Evolutionary conservation across 768 basidiomycete species (phyloP).

Genomic region (Austroboletus festivus): DNA sequence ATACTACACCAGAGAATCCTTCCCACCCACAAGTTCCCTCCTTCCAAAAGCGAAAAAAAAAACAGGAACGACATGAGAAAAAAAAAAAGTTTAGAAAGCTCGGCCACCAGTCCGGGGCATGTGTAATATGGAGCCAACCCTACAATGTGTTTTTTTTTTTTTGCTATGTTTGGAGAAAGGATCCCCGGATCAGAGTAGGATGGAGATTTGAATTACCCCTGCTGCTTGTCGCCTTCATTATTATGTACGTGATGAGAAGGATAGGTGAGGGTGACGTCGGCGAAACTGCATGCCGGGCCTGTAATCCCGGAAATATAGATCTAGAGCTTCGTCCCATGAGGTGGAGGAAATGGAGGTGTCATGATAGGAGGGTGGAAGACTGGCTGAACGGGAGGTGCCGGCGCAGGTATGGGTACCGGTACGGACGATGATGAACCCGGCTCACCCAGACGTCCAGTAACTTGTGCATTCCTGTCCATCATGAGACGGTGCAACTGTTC

Average conservation of each 20-base stretch:
- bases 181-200: neutral
- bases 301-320: neutral
- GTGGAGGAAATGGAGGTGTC: slow-evolving; percentile 28
- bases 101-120: neutral
- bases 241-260: slow-evolving; percentile 23
- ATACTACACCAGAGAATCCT: neutral
- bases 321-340: slow-evolving; percentile 32
- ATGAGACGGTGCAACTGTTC: slow-evolving; percentile 63
- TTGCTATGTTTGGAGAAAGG: slow-evolving; percentile 5
- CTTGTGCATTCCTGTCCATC: slow-evolving; percentile 69
- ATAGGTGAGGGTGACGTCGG: neutral
- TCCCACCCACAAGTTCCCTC: neutral
- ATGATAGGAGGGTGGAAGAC: slow-evolving; percentile 30
- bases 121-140: neutral
- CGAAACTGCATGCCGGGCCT: slow-evolving; percentile 2
- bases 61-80: slow-evolving; percentile 17
- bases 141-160: neutral
- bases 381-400: slow-evolving; percentile 19
- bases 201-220: neutral
- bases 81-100: neutral
- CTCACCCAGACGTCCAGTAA: slow-evolving; percentile 44
- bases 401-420: slow-evolving; percentile 23
- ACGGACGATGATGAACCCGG: slow-evolving; percentile 6
- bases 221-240: slow-evolving; percentile 6
- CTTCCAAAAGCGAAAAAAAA: neutral